Evolutionary conservation across 2,329 filamentous ascomycete genomes (phyloP), one percentile per base, ranked within the genome.

Genomic region (Arthroderma sp.): DNA sequence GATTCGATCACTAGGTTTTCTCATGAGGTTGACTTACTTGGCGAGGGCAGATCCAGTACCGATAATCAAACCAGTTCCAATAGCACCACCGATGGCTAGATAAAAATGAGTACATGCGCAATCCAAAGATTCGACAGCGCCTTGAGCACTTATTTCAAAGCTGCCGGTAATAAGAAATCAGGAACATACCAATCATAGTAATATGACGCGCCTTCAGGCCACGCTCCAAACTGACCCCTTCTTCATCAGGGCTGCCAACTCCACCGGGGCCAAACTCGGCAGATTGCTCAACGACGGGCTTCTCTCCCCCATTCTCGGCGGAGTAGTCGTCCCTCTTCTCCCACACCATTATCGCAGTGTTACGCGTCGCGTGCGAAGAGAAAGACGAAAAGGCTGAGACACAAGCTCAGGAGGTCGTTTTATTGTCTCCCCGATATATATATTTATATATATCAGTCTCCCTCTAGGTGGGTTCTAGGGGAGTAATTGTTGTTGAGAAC

Each of bases 11-110:
- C 15, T 1, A 22, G 15, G 15, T 22, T 22, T 22, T 22, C 15
- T 22, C 15, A 22, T 22, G 6, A 15, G 4, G 15, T 22, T 22
- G 37, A 51, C 45, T 44, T 41, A 48, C 44, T 46, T 50, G 43
- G 48, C 48, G 31, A 78, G 68, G 2, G 71, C 69, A 50, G 66
- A 62, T 30, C 74, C 74, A 1, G 71, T 70, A 36, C 70, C 70
- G 6, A 77, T 65, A 56, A 77, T 76, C 0, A 75, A 60, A 50
- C 73, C 73, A 3, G 72, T 75, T 38, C 70, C 69, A 50, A 78
- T 77, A 3, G 73, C 74, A 48, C 74, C 74, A 45, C 74, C 73
- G 22, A 78, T 66, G 9, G 74, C 50, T 52, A 40, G 4, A 11
- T n/a, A 8, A 44, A n/a, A 33, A 32, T 50, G 33, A 48, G 36